Conservation (phyloP, 2,329 filamentous ascomycete species). For the Parafenestella ontariensis region DNA sequence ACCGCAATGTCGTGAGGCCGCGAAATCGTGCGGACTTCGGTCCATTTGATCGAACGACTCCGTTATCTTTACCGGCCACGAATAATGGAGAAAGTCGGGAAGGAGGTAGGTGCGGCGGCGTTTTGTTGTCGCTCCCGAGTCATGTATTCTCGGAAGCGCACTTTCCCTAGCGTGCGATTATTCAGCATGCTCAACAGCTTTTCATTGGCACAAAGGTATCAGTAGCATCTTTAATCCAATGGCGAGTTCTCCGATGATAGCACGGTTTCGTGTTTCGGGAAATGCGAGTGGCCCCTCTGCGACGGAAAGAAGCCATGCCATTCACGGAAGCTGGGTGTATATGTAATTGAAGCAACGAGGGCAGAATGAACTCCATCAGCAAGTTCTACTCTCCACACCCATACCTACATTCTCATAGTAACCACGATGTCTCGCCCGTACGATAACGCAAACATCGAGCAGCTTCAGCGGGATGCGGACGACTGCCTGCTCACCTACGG, state of each 20-base stretch:
- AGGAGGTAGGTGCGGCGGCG: background rate
- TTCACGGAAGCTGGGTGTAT: background rate
- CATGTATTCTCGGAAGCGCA: background rate
- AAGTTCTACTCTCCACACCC: background rate
- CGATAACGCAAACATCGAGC: slow-evolving; percentile 17
- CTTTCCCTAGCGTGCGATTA: background rate
- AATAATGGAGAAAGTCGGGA: background rate
- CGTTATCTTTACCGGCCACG: background rate
- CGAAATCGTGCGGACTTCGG: background rate
- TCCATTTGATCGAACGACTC: background rate
- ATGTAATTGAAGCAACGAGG: background rate
- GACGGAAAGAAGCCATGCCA: background rate
- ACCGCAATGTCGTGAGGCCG: background rate
- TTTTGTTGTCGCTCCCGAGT: background rate
- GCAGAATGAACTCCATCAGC: background rate
- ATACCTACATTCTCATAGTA: background rate
- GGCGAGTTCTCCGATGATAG: background rate
- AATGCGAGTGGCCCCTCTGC: background rate
- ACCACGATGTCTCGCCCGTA: slow-evolving; percentile 24
- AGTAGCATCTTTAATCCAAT: background rate
- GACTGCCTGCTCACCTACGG: slow-evolving; percentile 30
- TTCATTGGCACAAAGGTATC: background rate
- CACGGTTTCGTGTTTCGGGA: background rate
- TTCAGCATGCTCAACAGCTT: background rate
- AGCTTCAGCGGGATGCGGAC: slow-evolving; percentile 31